Percentiles rank a stretch among this genome's conserved stretches.
Evolutionary conservation across 1,284 basidiomycete species (phyloP).

Genomic region (Apiotrichum sp.): DNA sequence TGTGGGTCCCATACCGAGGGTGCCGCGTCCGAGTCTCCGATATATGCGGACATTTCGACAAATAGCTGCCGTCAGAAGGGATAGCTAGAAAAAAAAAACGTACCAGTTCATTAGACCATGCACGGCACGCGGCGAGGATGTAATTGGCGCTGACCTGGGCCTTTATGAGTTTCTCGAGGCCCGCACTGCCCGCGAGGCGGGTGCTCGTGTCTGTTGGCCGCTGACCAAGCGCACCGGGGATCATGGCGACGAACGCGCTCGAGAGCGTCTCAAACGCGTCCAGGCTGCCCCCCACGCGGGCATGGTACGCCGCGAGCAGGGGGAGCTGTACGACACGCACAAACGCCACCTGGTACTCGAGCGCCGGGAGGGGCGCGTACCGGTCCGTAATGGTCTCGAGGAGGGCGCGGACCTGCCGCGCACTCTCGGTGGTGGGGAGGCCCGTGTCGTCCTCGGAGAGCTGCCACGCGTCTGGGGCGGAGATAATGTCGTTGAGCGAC

Average conservation of each 20-base stretch:
- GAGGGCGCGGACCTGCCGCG: slow-evolving; percentile 71
- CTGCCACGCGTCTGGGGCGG: slow-evolving; percentile 77
- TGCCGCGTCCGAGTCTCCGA: slow-evolving; percentile 39
- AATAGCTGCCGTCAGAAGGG: slow-evolving; percentile 62
- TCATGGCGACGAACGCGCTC: slow-evolving; percentile 76
- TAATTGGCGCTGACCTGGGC: slow-evolving; percentile 71
- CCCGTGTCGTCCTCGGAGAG: slow-evolving; percentile 53
- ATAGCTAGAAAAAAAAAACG: slow-evolving; percentile 30
- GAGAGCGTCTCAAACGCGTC: slow-evolving; percentile 91
- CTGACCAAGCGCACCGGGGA: slow-evolving; percentile 69
- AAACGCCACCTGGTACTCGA: slow-evolving; percentile 72
- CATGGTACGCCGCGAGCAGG: slow-evolving; percentile 67
- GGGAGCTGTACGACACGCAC: slow-evolving; percentile 79
- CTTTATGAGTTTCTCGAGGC: slow-evolving; percentile 72
- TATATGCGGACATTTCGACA: slow-evolving; percentile 75
- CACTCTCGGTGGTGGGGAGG: slow-evolving; percentile 58
- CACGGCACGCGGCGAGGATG: slow-evolving; percentile 59
- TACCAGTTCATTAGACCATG: slow-evolving; percentile 82
- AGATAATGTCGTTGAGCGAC: slow-evolving; percentile 73
- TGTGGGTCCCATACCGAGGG: slow-evolving; percentile 62
- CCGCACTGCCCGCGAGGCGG: slow-evolving; percentile 64
- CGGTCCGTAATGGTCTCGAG: slow-evolving; percentile 90
- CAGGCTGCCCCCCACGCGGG: slow-evolving; percentile 71
- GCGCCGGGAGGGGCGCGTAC: slow-evolving; percentile 75
- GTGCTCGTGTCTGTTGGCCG: slow-evolving; percentile 1